Conservation (phyloP, 2,329 filamentous ascomycete species). For the Plenodomus biglobosus region DNA sequence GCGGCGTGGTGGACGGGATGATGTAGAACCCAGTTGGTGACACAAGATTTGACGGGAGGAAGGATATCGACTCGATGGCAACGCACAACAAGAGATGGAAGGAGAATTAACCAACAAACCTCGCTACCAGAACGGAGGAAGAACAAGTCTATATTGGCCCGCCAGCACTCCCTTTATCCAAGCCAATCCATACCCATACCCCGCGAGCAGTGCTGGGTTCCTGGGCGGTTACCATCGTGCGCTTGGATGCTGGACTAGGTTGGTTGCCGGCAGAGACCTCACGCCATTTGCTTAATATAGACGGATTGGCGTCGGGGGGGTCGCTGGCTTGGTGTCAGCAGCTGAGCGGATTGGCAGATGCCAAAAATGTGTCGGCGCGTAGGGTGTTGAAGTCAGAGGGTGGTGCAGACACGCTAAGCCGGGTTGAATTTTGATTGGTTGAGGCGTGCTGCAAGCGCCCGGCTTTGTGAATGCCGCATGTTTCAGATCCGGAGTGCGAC, state of each 20-base stretch:
- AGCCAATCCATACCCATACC: constrained; percentile 27
- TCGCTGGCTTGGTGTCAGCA: constrained; percentile 27
- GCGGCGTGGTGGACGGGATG: constrained; percentile 15
- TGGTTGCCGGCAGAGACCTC: constrained; percentile 22
- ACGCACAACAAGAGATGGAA: constrained; percentile 4
- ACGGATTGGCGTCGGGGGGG: constrained; percentile 29
- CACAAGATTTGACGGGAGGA: constrained; percentile 35
- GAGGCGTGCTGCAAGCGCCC: constrained; percentile 27
- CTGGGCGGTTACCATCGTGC: constrained; percentile 37
- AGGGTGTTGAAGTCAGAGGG: constrained; percentile 35
- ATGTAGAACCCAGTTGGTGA: constrained; percentile 25
- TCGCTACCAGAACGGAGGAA: constrained; percentile 27
- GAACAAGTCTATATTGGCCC: constrained; percentile 41
- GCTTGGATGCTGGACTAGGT: constrained; percentile 26
- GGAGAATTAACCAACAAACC: constrained; percentile 15
- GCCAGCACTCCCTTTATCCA: constrained; percentile 23
- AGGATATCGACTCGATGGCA: constrained; percentile 30
- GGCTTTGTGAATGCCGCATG: constrained; percentile 27
- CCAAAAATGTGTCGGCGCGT: constrained; percentile 33
- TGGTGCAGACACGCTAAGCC: constrained; percentile 30
- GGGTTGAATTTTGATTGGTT: constrained; percentile 27
- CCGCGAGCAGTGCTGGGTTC: constrained; percentile 21
- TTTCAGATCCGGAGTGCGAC: constrained; percentile 25
- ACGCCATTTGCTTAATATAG: constrained; percentile 34
- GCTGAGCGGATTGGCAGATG: constrained; percentile 34